Evolutionary conservation across 148 eudicot genomes (phyloP), one percentile per base, ranked within the genome.

Genomic region (Tetragonia tetragonoides): DNA sequence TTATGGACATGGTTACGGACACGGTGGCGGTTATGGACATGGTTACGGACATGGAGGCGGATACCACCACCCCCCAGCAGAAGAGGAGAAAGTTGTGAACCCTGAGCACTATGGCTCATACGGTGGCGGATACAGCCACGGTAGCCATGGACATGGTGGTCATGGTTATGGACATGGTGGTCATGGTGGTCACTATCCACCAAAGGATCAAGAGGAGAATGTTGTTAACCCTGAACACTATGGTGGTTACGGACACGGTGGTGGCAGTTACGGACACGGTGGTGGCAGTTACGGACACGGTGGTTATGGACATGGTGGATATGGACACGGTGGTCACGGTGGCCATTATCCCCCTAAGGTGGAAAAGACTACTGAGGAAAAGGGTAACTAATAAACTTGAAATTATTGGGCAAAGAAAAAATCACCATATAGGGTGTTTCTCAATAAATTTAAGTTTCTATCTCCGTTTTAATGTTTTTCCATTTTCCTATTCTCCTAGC

Each of bases 41-140:
- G 77, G 77, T 12, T 49, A 72, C 17, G 64, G 75, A 7, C 75
- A 56, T 0, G 70, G 59, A 1, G 39, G 44, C 7, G 66, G 76
- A 56, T 42, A 56, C 15, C 39, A 59, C 16, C 46, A 54, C 63
- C 34, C 18, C 44, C 63, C 47, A 37, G 42, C 49, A 10, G 20
- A 24, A 62, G 76, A 10, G 28, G 70, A 39, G 4, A n/a, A 67
- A 3, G 61, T 57, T 20, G 51, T 41, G 17, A 18, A 67, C 5
- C 70, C 70, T 39, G 8, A 67, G 20, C 10, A 18, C 21, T 39
- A 41, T 20, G 57, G 59, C 20, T 41, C 17, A 11, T 7, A 39
- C 18, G 70, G 70, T 3, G 21, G 34, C 10, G 51, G 70, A 18
- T 57, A 57, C 21, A 10, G 49, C 0, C 24, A 67, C 10, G 24